Conservation (phyloP, 2,329 filamentous ascomycete genomes). For the Dothideomycetidae sp. region DNA sequence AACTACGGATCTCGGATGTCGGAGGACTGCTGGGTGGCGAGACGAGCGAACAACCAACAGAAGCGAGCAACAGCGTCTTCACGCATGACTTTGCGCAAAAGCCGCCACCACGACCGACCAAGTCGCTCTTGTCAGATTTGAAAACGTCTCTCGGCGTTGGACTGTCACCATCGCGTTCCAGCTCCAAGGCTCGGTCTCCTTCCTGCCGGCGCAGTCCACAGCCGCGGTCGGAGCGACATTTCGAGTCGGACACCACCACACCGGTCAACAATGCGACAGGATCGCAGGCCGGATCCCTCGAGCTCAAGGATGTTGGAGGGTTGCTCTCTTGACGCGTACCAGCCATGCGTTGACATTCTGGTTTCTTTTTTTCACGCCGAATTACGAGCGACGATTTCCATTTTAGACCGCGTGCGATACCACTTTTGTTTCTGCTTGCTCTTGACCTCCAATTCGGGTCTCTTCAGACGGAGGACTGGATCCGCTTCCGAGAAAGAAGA, state of each 20-base stretch:
- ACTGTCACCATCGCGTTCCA: slow-evolving; percentile 4
- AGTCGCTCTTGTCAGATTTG: slow-evolving; percentile 5
- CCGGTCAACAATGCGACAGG: slow-evolving; percentile 4
- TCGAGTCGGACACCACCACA: slow-evolving; percentile 5
- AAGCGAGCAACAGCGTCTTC: background rate
- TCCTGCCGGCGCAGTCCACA: slow-evolving; percentile 2
- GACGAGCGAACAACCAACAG: background rate
- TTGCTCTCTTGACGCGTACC: slow-evolving; percentile 4
- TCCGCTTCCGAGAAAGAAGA: too few species aligned
- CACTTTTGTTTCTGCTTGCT: too few species aligned
- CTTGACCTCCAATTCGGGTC: too few species aligned
- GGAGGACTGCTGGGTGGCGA: slow-evolving; percentile 4
- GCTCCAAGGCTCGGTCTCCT: background rate
- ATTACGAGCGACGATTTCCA: slow-evolving; percentile 1
- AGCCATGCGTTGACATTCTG: background rate
- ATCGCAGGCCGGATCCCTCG: slow-evolving; percentile 6
- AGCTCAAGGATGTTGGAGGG: slow-evolving; percentile 8
- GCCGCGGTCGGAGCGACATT: slow-evolving; percentile 2
- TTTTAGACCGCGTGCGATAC: background rate
- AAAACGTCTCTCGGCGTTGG: background rate
- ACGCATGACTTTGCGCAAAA: slow-evolving; percentile 6
- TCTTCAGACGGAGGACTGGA: too few species aligned
- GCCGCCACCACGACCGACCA: background rate
- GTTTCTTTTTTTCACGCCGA: slow-evolving; percentile 3
- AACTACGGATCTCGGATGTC: slow-evolving; percentile 8